Evolutionary conservation across 768 basidiomycete species (phyloP), one percentile per base, ranked within the genome.

Genomic region (Tylopilus cervinicoccineus): DNA sequence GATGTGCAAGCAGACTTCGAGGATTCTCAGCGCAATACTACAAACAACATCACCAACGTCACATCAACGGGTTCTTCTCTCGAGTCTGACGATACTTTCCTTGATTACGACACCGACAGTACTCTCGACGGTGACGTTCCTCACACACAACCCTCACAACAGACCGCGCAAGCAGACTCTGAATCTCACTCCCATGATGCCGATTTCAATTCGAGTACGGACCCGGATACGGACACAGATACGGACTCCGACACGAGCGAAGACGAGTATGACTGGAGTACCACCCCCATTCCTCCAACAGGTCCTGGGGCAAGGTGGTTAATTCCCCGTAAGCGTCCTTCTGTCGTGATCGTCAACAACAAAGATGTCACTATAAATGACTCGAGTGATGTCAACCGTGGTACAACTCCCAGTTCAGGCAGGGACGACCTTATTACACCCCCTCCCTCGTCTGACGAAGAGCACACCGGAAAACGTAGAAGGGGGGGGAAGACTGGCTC

Each of bases 51-150:
- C 39, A 36, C 42, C 16, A 16, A 23, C 29, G 29, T 31, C 22
- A 17, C 31, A n/a, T 17, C 32, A 0, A 1, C 39, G 4, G 43
- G 32, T n/a, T 38, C 33, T 16, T 24, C 51, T 5, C 12, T 7
- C 3, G 33, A 19, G 5, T 40, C 41, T 5, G 53, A 58, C 27
- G 55, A 58, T 28, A 44, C 50, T n/a, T 46, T 56, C 17, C 57
- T 54, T 31, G 53, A 57, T 31, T 60, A 64, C 43, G 60, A 57
- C 24, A 47, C 53, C 5, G 61, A 66, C 34, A 51, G 38, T 16
- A 56, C 64, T 9, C 28, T 58, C 43, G 53, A 56, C 20, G 32
- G 17, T 26, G 26, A 23, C 32, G 6, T 27, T 7, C 8, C 50
- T 48, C 48, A 43, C 39, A 5, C 31, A 2, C 56, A 44, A 11